These are phyloP conservation scores for Solanum gracilifrons DNA, from an alignment of 257 asterid species.

Conservation along the genomic window DNA sequence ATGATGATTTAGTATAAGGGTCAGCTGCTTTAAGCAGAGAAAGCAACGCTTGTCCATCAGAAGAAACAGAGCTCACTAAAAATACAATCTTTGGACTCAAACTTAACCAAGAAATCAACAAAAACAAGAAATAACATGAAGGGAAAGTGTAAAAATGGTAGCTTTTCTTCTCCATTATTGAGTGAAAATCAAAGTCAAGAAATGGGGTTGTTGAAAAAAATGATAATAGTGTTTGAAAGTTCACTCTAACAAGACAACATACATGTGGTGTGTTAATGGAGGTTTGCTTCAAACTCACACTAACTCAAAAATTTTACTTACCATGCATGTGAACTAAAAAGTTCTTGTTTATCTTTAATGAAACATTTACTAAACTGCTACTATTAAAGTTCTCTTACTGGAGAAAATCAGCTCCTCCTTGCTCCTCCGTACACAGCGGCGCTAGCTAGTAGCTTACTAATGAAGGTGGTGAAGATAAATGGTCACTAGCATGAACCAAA, in stretches of 20 bases:
- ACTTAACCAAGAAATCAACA: constrained; percentile 13
- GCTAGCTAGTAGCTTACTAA: neutral
- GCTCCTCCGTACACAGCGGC: constrained; percentile 34
- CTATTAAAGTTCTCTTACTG: constrained; percentile 8
- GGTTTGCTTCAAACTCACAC: constrained; percentile 33
- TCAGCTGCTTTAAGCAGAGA: constrained; percentile 57
- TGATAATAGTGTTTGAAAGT: constrained; percentile 1
- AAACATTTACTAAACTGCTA: neutral
- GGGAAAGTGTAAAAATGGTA: neutral
- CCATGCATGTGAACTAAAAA: constrained; percentile 41
- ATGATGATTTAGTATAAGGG: constrained; percentile 39
- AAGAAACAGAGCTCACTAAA: constrained; percentile 34
- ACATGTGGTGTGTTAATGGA: constrained; percentile 39
- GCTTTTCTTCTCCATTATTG: constrained; percentile 30
- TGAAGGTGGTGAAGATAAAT: constrained; percentile 1
- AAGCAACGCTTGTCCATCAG: constrained; percentile 81
- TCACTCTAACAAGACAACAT: constrained; percentile 25
- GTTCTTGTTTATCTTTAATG: neutral
- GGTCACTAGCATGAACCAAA: neutral
- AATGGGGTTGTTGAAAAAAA: constrained; percentile 1
- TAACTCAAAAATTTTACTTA: constrained; percentile 1
- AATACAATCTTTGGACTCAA: neutral
- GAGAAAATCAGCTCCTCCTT: constrained; percentile 6
- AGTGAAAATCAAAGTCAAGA: neutral
- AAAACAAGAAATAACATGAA: constrained; percentile 6